Percentiles rank a stretch among this genome's conserved stretches.
These are phyloP conservation scores for Fusarium temperatum DNA, from an alignment of 2,329 filamentous ascomycete genomes.

Conservation along the genomic window DNA sequence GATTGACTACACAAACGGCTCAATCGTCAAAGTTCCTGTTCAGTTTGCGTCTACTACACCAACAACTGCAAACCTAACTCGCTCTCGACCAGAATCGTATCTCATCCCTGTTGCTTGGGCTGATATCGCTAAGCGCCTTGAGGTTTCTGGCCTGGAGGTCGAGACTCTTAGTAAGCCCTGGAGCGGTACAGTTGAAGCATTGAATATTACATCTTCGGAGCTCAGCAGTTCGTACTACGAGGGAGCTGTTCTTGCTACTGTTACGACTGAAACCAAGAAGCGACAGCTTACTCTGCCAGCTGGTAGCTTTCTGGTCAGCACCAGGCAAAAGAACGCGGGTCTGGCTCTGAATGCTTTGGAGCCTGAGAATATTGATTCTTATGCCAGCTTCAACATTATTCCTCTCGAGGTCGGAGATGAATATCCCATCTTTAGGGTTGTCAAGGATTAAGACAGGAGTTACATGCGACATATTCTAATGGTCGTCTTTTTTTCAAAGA, in stretches of 20 bases:
- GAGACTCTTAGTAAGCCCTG: conserved; percentile 35
- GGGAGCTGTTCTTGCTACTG: conserved; percentile 37
- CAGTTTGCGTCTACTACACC: conserved; percentile 45
- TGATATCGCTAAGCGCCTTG: conserved; percentile 41
- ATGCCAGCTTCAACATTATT: conserved; percentile 44
- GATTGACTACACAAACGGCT: conserved; percentile 41
- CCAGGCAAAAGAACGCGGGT: conserved; percentile 46
- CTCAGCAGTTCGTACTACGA: conserved; percentile 41
- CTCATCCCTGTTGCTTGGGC: conserved; percentile 44
- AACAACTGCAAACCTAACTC: conserved; percentile 41
- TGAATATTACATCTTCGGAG: conserved; percentile 37
- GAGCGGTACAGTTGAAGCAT: conserved; percentile 41
- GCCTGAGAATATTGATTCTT: conserved; percentile 48
- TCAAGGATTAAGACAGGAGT: neutral
- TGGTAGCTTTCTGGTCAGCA: conserved; percentile 46
- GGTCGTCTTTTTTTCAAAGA: neutral
- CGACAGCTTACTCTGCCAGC: conserved; percentile 38
- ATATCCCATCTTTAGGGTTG: conserved; percentile 43
- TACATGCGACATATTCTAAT: no score
- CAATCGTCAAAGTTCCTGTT: conserved; percentile 40
- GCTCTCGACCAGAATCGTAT: conserved; percentile 44
- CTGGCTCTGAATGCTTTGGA: conserved; percentile 44
- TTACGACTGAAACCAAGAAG: conserved; percentile 28
- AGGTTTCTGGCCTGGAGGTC: conserved; percentile 38
- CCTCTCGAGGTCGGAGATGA: conserved; percentile 43